Evolutionary conservation across 1,284 basidiomycete genomes (phyloP).

Genomic region (Pholiota adiposa): DNA sequence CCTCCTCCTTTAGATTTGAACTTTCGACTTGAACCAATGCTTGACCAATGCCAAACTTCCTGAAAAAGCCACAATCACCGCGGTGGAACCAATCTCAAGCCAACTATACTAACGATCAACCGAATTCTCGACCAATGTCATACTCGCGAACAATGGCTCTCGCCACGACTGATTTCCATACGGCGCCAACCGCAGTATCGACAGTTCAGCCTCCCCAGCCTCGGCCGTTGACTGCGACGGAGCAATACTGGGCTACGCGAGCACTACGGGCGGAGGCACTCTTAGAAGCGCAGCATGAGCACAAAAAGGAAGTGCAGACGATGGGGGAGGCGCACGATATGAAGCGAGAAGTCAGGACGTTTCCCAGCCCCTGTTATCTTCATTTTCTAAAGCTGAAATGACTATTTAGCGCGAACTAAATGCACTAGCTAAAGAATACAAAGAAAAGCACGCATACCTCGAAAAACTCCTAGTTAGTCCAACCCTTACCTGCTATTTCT

Average conservation of each 20-base stretch:
- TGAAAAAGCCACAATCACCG: not conserved
- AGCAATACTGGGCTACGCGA: constrained; percentile 67
- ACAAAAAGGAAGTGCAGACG: constrained; percentile 49
- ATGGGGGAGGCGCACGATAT: constrained; percentile 44
- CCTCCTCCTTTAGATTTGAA: not conserved
- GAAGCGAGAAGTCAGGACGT: constrained; percentile 49
- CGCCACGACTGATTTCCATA: not conserved
- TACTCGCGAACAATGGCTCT: constrained; percentile 6
- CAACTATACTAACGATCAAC: not conserved
- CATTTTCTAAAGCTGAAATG: not conserved
- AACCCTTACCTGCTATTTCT: not conserved
- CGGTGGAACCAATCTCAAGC: not conserved
- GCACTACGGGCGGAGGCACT: constrained; percentile 64
- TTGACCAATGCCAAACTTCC: not conserved
- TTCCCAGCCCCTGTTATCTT: not conserved
- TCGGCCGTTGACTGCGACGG: constrained; percentile 39
- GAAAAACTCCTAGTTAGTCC: constrained; percentile 57
- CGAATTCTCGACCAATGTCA: not conserved
- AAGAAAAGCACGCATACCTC: constrained; percentile 48
- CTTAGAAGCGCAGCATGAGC: constrained; percentile 47
- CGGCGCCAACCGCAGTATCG: not conserved
- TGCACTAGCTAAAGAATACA: constrained; percentile 41
- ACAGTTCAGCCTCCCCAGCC: not conserved
- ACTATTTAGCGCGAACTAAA: constrained; percentile 45
- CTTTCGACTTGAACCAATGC: not conserved